Conservation (phyloP, 2,329 filamentous ascomycete species). For the Tetracladium maxilliforme region DNA sequence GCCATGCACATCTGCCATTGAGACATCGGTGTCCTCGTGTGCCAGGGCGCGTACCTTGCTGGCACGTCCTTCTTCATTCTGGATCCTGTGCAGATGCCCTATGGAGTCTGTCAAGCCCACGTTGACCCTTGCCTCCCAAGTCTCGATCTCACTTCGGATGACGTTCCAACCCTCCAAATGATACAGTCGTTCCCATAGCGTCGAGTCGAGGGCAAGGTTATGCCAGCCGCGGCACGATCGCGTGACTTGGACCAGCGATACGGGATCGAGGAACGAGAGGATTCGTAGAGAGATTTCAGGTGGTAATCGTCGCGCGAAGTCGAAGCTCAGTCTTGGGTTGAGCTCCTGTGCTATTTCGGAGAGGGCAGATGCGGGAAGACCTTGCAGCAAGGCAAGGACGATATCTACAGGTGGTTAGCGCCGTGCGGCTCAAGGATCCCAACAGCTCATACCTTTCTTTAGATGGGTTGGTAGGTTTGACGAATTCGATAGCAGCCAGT, state of each 20-base stretch:
- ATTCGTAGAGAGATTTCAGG: constrained; percentile 85
- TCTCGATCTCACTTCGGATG: constrained; percentile 46
- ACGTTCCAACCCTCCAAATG: constrained; percentile 75
- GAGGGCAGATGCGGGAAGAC: constrained; percentile 67
- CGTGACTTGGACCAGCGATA: constrained; percentile 67
- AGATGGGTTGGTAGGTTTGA: too few species aligned
- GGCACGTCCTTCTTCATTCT: constrained; percentile 19
- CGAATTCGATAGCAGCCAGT: too few species aligned
- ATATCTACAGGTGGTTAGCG: too few species aligned
- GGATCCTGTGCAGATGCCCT: constrained; percentile 7
- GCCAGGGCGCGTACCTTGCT: constrained; percentile 4
- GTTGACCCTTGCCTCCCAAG: constrained; percentile 49
- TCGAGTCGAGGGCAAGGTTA: constrained; percentile 63
- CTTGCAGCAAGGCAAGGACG: constrained; percentile 60
- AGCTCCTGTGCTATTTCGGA: constrained; percentile 68
- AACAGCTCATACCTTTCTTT: too few species aligned
- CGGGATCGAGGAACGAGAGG: constrained; percentile 70
- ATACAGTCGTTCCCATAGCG: constrained; percentile 77
- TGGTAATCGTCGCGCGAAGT: constrained; percentile 76
- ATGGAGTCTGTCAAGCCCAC: constrained; percentile 15
- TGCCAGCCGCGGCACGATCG: constrained; percentile 74
- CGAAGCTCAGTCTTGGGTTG: constrained; percentile 76
- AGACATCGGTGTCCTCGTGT: too few species aligned
- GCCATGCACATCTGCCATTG: background rate
- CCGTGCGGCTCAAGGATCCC: constrained; percentile 1